Conservation (phyloP, 345 rosid genomes). For the Excoecaria agallocha region DNA sequence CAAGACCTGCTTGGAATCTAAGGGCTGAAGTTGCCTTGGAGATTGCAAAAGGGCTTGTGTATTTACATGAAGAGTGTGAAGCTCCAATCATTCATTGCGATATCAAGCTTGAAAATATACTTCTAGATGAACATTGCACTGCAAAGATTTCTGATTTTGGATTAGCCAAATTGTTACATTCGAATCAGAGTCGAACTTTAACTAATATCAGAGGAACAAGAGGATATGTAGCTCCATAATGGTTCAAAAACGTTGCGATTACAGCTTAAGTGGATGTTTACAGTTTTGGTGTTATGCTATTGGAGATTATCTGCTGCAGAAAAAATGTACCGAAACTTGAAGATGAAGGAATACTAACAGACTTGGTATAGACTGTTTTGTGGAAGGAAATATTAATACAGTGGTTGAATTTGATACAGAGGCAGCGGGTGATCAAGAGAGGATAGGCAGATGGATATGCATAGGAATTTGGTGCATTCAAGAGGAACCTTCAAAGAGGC, state of each 20-base stretch:
- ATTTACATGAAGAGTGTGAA: constrained; percentile 16
- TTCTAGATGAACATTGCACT: neutral
- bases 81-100: constrained; percentile 18
- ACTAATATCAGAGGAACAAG: constrained; percentile 17
- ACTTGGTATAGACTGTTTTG: constrained; percentile 17
- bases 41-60: constrained; percentile 16
- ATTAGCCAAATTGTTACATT: constrained; percentile 5
- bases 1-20: neutral
- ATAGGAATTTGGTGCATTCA: constrained; percentile 27
- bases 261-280: constrained; percentile 20
- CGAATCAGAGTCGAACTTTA: constrained; percentile 5
- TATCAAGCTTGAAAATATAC: constrained; percentile 23
- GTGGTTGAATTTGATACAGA: constrained; percentile 12
- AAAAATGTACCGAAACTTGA: constrained; percentile 2
- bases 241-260: constrained; percentile 21
- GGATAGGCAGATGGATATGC: constrained; percentile 18
- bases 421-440: constrained; percentile 14
- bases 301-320: constrained; percentile 21
- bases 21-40: constrained; percentile 9
- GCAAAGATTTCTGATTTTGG: constrained; percentile 22
- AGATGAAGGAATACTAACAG: constrained; percentile 12
- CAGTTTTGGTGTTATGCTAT: constrained; percentile 14
- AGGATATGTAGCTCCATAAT: constrained; percentile 15
- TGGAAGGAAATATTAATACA: neutral
- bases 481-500: constrained; percentile 30